Base-by-base conservation (phyloP, 176 grass and related monocot species). In the Tillandsia fasciculata region DNA sequence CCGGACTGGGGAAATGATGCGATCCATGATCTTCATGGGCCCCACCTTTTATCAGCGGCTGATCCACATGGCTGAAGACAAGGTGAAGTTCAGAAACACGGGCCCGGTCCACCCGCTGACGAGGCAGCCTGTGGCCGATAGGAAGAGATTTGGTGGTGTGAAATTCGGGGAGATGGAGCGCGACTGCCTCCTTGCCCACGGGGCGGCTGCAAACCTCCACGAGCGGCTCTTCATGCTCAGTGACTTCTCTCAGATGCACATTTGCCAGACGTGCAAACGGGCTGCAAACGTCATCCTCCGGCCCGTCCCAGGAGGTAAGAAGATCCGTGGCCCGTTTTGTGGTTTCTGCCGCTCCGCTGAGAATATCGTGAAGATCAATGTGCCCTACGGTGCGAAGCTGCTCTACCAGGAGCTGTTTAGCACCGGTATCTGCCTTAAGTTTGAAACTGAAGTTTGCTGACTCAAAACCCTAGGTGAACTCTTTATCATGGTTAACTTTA, bases 91-190 rank as follows among this genome's bases (percentile, higher is more conserved):
- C 79, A 77, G 94, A 10, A 97, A 97, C 15, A 97, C 94, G 0
- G 94, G 94, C 2, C 94, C 89, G 2, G 94, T 93, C 22, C 94
- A 97, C 67, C 89, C 94, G 0, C 76, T 97, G 49, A 97, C 94
- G 48, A 72, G 94, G 59, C 94, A 99, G 47, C 86, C 94, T 0
- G 94, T 90, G 2, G 84, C 82, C 0, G 94, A 99, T 84, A 72
- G 87, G 63, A 99, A 90, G 48, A 80, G 88, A 57, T 96, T 92
- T 23, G 88, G 92, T 2, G 92, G 92, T n/a, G 88, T 96, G 11
- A 96, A 96, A 59, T 96, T 96, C 20, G 88, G 92, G 56, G 92
- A 96, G 56, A 96, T 96, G 92, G 92, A 96, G 71, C 78, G 88
- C 0, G 92, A 96, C 70, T 92, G 86, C 72, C 83, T 96, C n/a